A percentile compares a stretch with the other conserved stretches of the same genome.
These are phyloP conservation scores for Eudorina sp. DNA, from an alignment of 139 green algal genomes.

Conservation along the genomic window DNA sequence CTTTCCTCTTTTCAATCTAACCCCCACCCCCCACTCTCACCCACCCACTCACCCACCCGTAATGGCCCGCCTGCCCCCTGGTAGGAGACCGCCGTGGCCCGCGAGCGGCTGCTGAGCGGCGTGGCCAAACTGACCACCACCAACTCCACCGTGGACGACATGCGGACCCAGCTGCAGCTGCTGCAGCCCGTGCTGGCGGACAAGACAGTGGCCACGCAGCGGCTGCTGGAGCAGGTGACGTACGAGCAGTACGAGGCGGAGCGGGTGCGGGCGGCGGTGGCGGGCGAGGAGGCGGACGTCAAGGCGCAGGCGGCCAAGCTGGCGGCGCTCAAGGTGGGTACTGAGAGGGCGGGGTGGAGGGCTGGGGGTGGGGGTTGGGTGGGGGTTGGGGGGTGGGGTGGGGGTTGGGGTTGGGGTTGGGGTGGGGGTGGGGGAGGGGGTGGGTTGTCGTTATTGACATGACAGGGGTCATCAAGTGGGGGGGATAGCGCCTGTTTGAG, in stretches of 20 bases:
- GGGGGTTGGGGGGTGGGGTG: neutral
- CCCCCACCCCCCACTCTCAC: neutral
- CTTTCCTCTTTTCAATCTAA: neutral
- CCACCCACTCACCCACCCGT: neutral
- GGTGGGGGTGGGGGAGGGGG: neutral
- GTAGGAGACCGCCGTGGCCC: conserved; percentile 62
- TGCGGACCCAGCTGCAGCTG: conserved; percentile 79
- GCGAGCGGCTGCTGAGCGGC: conserved; percentile 82
- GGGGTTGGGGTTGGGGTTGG: neutral
- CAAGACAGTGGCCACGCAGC: conserved; percentile 75
- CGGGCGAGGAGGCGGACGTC: conserved; percentile 74
- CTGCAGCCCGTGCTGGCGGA: conserved; percentile 85
- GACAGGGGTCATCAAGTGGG: too few species aligned
- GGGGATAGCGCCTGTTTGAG: too few species aligned
- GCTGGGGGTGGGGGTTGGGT: neutral
- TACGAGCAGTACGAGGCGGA: conserved; percentile 76
- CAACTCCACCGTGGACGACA: conserved; percentile 82
- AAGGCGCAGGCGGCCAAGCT: conserved; percentile 41
- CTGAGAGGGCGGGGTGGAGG: conserved; percentile 5
- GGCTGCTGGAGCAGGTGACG: conserved; percentile 74
- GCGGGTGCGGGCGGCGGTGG: conserved; percentile 72
- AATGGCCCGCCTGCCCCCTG: neutral
- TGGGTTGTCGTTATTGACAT: too few species aligned
- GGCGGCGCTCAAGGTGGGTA: conserved; percentile 28
- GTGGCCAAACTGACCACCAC: conserved; percentile 83